Percentiles rank a stretch among this genome's conserved stretches.
Evolutionary conservation across 352 stramenopile species (phyloP).

Genomic region (Phytopythium helicoides): DNA sequence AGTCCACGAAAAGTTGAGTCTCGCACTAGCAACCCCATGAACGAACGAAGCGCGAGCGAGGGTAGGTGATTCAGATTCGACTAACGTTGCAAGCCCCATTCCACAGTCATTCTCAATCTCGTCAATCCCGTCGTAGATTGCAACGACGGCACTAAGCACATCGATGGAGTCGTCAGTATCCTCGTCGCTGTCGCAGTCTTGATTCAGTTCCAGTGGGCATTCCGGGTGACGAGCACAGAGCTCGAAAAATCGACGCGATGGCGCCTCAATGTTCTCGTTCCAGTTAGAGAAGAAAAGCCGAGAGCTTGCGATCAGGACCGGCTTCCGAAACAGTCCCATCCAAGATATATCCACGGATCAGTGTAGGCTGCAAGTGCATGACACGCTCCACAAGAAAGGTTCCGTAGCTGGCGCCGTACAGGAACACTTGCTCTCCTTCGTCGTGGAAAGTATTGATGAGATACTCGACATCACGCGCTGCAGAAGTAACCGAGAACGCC

Average conservation of each 20-base stretch:
- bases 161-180: conserved; percentile 2
- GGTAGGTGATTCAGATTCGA: conserved; percentile 2
- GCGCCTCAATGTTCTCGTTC: conserved; percentile 26
- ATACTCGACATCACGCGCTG: conserved; percentile 33
- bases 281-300: conserved; percentile 30
- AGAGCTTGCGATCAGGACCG: conserved; percentile 10
- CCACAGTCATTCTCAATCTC: conserved; percentile 15
- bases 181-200: neutral
- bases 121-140: conserved; percentile 35
- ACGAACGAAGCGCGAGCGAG: conserved; percentile 25
- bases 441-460: conserved; percentile 13
- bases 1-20: conserved; percentile 22
- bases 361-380: conserved; percentile 38
- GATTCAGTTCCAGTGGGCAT: conserved; percentile 22
- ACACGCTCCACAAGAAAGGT: conserved; percentile 48
- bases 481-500: conserved; percentile 49
- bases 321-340: conserved; percentile 38
- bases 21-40: conserved; percentile 27
- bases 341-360: conserved; percentile 49
- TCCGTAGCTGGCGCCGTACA: conserved; percentile 62
- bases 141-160: conserved; percentile 24
- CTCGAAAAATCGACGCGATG: conserved; percentile 24
- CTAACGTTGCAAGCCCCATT: conserved; percentile 7
- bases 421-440: conserved; percentile 19
- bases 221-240: conserved; percentile 13